Evolutionary conservation across 176 grass and related monocot genomes (phyloP), one percentile per base, ranked within the genome.

Genomic region (Poa pratensis): DNA sequence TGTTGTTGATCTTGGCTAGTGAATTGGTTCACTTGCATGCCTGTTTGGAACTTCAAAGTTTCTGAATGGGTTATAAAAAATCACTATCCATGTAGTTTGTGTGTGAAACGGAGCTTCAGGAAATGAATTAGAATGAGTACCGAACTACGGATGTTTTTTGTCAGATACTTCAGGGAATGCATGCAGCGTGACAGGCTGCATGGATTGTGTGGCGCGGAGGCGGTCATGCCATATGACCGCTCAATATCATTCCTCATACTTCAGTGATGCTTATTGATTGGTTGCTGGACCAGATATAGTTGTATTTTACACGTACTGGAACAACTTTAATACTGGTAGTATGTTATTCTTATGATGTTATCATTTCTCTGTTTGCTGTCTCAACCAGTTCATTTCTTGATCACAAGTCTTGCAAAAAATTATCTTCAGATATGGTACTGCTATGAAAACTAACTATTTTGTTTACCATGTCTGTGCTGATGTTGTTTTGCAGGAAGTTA

Each of bases 401-500:
- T 50, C 71, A 52, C 19, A 9, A 17, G 27, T 37, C 53, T 22
- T 37, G 3, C 28, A 77, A 39, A 58, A n/a, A 35, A 50, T 48
- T 2, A 6, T 61, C 39, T 63, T 75, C 62, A 75, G 69, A 35
- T 75, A 49, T 49, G 18, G n/a, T 62, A 34, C 11, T 75, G 69
- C 61, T 32, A 49, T 32, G 18, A 49, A n/a, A 5, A 81, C 52
- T 48, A 72, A 46, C 20, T 27, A 27, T 49, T 48, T 82, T 16
- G 4, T 45, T 37, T 30, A 22, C 26, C 69, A 62, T 78, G 66
- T 75, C 20, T 70, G 13, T 39, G 54, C 37, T 76, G 19, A 77
- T 81, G 8, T 58, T 49, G 46, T 82, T 84, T 73, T 69, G 27
- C 51, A 88, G 87, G 81, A 84, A 84, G 10, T 13, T 5, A 48